Evolutionary conservation across 2,329 filamentous ascomycete species (phyloP), one percentile per base, ranked within the genome.

Genomic region (Microsporum ferrugineum): DNA sequence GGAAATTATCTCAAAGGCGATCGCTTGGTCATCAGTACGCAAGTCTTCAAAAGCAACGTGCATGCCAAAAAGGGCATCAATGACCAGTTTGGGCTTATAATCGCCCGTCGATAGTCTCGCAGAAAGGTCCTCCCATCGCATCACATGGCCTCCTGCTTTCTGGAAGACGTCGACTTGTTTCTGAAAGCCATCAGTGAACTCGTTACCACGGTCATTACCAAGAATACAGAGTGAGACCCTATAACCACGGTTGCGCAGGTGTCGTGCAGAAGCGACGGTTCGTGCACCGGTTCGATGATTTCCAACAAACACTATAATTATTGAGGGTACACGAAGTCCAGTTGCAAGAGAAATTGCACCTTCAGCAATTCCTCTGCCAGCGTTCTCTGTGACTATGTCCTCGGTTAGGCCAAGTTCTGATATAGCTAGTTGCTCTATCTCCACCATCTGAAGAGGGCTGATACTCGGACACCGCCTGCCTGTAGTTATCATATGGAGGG

Each of bases 341-440:
- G 95, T 77, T 8, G 89, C 83, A 57, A 79, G 81, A 60, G 95
- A 79, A 0, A 89, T 86, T 33, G 91, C 87, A 27, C 73, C 74
- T 74, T 96, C 88, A 3, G 91, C 91, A 63, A 97, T 89, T 49
- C 90, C 89, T 31, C 92, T 84, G 17, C 89, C 92, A 1, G 91
- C 88, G 70, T 92, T 96, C 70, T 97, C 94, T 0, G 89, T 86
- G 78, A 97, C 89, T 73, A 96, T 86, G 59, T 94, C 89, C 71
- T 95, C 90, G 0, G 87, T 88, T 55, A 97, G 79, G 3, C 91
- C 91, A 61, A 95, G 84, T 66, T 96, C 91, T 47, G 89, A 87
- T 63, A 91, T 87, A 0, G 91, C 91, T 61, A 95, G 88, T 68
- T 94, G 91, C 74, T 97, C 94, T 0, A 97, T 83, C 64, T 94